Evolutionary conservation across 1,284 basidiomycete species (phyloP), one percentile per base, ranked within the genome.

Genomic region (Lentinula novae-zelandiae): DNA sequence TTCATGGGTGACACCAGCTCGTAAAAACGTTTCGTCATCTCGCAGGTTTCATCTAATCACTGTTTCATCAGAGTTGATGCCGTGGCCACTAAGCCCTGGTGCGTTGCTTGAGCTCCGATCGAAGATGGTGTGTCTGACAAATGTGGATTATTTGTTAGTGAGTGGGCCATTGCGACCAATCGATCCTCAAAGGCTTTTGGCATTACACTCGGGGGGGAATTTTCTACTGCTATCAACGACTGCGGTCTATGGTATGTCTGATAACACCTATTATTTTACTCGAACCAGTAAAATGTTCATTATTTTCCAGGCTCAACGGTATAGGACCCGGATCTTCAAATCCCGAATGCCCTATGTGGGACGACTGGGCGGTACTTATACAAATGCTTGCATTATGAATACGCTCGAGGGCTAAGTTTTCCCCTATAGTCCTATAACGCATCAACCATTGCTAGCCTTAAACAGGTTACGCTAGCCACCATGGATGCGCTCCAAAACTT

Each of bases 401-500:
- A 34, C 31, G 17, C 20, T 13, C 39, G 9, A 46, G 8, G 40
- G 15, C 40, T 42, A 6, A 42, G 15, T 42, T 0, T 20, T 8
- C 7, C 20, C 17, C 2, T 58, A 6, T 20, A 58, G 55, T 27
- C 71, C 34, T 92, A 86, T 77, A 75, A 80, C 64, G 69, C 76
- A 49, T 69, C 74, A 6, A 79, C 77, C 63, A 86, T 88, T 69
- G 69, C 73, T 12, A 74, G 76, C 48, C 75, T 90, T 57, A 77
- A 78, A 67, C 68, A 82, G 60, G 85, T 89, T 64, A 83, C 86
- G 4, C 68, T 86, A 57, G 81, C 84, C 33, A 82, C 81, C 54
- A 92, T 92, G 89, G 87, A 90, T 67, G 85, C 89, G 17, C 76
- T 91, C 8, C 81, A 87, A 74, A 86, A 93, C 75, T 93, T 79